Evolutionary conservation across 345 rosid genomes (phyloP), one percentile per base, ranked within the genome.

Genomic region (Eutrema japonicum): DNA sequence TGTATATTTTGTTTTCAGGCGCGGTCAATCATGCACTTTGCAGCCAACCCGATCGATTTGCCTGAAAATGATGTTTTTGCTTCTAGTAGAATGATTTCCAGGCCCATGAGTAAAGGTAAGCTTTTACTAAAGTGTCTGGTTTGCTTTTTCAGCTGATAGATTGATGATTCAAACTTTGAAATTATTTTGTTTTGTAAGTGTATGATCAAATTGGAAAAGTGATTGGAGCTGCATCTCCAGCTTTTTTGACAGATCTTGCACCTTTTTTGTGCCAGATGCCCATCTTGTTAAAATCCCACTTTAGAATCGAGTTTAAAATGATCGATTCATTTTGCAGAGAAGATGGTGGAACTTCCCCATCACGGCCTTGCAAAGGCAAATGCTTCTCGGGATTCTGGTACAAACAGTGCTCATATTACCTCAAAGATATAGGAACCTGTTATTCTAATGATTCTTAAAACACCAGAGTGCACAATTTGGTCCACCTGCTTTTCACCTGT

Each of bases 1-100:
- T 55, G 65, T 38, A 78, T 73, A 62, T 76, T 87, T 77, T 4
- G 71, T 82, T 83, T 90, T 86, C 85, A 93, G 98, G 98, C 98
- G 13, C 85, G 33, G 66, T 81, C 84, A 61, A 83, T 93, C 68
- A 90, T 93, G 96, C 93, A 90, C 59, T 81, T 90, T 50, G 98
- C 98, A 56, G 87, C 90, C 38, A 75, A 75, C 77, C 84, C 97
- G 32, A 66, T 82, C 35, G 90, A 84, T 70, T 71, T 84, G 74
- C 79, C 86, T 51, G 82, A 76, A 73, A 83, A 81, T 45, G 83
- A 78, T 83, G 57, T 68, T 78, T 12, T 71, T 62, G 74, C 84
- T 74, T 68, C 87, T 27, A 51, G 71, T 77, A 64, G 81, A 33
- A 47, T 82, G 78, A 78, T 69, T 56, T 79, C 81, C 46, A 88